phyloP scores from a whole-genome alignment of 1,139 yeast genomes.

The Saccharomycopsis hybrid region DNA sequence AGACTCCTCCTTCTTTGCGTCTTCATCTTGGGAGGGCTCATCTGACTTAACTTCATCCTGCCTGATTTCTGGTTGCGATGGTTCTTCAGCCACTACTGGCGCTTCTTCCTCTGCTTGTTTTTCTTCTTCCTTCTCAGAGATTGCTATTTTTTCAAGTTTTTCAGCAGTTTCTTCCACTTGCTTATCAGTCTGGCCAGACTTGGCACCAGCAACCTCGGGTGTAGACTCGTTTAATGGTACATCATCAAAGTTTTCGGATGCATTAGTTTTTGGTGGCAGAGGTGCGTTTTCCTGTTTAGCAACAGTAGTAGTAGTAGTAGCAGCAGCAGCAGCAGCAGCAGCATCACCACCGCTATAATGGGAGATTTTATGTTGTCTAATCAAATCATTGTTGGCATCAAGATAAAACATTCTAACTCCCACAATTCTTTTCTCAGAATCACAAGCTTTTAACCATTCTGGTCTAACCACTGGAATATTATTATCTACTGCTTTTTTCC shows the following conservation, averaged over 20 bases:
- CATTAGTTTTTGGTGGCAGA: neutral
- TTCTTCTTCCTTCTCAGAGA: conserved; percentile 10
- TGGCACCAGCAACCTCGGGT: conserved; percentile 9
- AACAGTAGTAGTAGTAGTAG: conserved; percentile 37
- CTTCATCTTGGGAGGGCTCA: neutral
- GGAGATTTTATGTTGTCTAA: conserved; percentile 30
- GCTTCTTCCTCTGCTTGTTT: conserved; percentile 11
- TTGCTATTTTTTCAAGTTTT: conserved; percentile 12
- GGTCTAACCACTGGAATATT: conserved; percentile 95
- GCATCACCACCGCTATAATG: neutral
- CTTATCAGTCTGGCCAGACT: conserved; percentile 11
- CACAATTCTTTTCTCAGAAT: conserved; percentile 77
- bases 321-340: conserved; percentile 76
- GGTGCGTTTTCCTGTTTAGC: conserved; percentile 6
- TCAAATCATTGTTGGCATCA: conserved; percentile 34
- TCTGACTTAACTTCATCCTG: neutral
- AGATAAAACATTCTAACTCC: conserved; percentile 86
- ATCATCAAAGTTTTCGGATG: conserved; percentile 13
- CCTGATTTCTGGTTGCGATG: neutral
- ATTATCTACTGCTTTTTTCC: conserved; percentile 71
- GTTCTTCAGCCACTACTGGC: conserved; percentile 12
- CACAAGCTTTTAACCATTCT: conserved; percentile 96
- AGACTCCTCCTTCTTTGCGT: too few species aligned
- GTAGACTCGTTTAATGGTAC: conserved; percentile 15
- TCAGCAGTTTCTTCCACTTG: conserved; percentile 10